Conservation (phyloP, 225 moss, liverwort and hornwort genomes). For the Pseudisothecium myosuroides region DNA sequence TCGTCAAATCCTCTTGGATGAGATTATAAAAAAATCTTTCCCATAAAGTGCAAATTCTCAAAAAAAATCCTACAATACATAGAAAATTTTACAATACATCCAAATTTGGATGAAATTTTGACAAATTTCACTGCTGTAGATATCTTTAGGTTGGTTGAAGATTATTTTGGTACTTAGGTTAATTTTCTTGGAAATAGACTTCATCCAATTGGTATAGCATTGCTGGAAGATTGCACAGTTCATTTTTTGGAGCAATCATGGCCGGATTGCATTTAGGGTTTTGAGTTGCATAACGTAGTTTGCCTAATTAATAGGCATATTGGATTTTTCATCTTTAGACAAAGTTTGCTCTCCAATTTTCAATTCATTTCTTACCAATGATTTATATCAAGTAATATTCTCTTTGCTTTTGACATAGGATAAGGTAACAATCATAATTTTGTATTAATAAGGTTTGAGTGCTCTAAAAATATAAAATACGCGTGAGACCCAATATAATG, state of each 20-base stretch:
- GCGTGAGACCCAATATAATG: background rate
- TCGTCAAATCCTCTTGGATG: background rate
- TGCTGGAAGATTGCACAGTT: rapidly evolving
- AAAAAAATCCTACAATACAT: background rate
- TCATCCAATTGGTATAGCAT: too few species aligned
- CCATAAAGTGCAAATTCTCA: background rate
- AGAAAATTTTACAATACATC: too few species aligned
- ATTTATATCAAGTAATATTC: background rate
- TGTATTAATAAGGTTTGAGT: background rate
- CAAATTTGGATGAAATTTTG: background rate
- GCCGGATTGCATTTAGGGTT: background rate
- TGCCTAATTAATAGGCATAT: background rate
- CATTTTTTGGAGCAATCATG: rapidly evolving
- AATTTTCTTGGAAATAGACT: background rate
- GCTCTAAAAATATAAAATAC: background rate
- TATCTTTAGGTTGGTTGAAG: too few species aligned
- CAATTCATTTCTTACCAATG: background rate
- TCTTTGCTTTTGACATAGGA: background rate
- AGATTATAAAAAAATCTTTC: too few species aligned
- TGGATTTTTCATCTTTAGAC: too few species aligned
- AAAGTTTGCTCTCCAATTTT: background rate
- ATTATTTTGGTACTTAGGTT: too few species aligned
- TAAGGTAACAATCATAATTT: background rate
- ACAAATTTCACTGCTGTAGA: background rate
- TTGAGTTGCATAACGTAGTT: rapidly evolving